Evolutionary conservation across 1,284 basidiomycete genomes (phyloP), one percentile per base, ranked within the genome.

Genomic region (Taiwanofungus camphoratus): DNA sequence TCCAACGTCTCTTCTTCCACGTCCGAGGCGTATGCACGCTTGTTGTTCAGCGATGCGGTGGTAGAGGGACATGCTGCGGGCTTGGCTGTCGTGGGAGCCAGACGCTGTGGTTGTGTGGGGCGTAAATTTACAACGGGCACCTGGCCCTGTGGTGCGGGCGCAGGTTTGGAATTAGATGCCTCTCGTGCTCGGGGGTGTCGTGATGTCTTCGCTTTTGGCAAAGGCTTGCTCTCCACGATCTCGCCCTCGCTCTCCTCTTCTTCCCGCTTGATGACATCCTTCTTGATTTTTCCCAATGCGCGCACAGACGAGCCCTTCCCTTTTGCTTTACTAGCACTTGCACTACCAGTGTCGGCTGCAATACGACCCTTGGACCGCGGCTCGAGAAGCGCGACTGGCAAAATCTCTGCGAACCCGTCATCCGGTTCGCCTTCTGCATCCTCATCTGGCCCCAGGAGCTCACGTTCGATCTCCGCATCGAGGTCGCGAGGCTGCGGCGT

Each of bases 351-450:
- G n/a, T n/a, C n/a, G n/a, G n/a, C n/a, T n/a, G n/a, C n/a, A n/a
- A n/a, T n/a, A n/a, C n/a, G n/a, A n/a, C n/a, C n/a, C n/a, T n/a
- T n/a, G n/a, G n/a, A n/a, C n/a, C n/a, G n/a, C n/a, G n/a, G n/a
- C n/a, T n/a, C n/a, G 15, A 24, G 12, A 13, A n/a, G 33, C 39
- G 11, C 12, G 11, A 13, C n/a, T 15, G 43, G 34, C 18, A 41
- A 19, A 11, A 38, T 9, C 2, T 31, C 64, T 39, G 64, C 63
- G 29, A 69, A 60, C 4, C 68, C 69, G 24, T 70, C 66, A 29
- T 74, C 74, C 1, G 56, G 56, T 41, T 74, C 73, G 29, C 68
- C 69, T 18, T 70, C 67, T 0, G 68, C 70, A 34, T 73, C 71
- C 34, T 64, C 63, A 3, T 68, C 57, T 22, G 60, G 55, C 3